Conservation (phyloP, 2,329 filamentous ascomycete species). For the Cercospora sp. region DNA sequence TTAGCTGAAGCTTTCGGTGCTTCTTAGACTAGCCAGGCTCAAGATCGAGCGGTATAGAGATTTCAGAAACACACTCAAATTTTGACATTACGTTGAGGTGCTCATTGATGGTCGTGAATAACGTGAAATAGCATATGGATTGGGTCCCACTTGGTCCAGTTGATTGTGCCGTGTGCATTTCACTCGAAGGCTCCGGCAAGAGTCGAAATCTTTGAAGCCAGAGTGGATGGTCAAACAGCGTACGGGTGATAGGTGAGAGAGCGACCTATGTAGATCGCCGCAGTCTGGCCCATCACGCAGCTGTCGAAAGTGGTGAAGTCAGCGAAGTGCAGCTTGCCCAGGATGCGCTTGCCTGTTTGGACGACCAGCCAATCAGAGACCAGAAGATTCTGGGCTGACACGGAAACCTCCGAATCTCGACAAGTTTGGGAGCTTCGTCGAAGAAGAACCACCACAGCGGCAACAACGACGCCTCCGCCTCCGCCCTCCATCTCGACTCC, state of each 20-base stretch:
- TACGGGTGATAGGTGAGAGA: background rate
- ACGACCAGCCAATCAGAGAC: background rate
- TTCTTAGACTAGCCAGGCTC: too few species aligned
- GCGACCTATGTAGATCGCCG: background rate
- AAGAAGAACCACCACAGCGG: slow-evolving; percentile 5
- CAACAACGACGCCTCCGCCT: slow-evolving; percentile 1
- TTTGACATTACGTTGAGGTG: too few species aligned
- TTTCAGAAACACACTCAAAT: too few species aligned
- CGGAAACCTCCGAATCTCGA: slow-evolving; percentile 4
- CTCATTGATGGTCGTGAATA: too few species aligned
- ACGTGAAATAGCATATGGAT: too few species aligned
- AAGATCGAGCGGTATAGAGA: too few species aligned
- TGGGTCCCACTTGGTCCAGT: too few species aligned
- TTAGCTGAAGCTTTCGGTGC: too few species aligned
- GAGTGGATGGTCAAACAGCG: too few species aligned
- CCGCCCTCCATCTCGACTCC: slow-evolving; percentile 10
- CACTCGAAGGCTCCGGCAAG: too few species aligned
- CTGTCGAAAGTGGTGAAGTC: slow-evolving; percentile 2
- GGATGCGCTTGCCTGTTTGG: background rate
- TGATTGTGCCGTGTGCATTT: too few species aligned
- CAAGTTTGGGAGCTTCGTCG: slow-evolving; percentile 9
- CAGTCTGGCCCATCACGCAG: background rate
- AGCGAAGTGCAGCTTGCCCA: background rate
- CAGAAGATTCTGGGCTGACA: background rate
- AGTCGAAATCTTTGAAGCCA: too few species aligned